Base-by-base conservation (phyloP, 169 alveolate species). In the Cyclospora cayetanensis region DNA sequence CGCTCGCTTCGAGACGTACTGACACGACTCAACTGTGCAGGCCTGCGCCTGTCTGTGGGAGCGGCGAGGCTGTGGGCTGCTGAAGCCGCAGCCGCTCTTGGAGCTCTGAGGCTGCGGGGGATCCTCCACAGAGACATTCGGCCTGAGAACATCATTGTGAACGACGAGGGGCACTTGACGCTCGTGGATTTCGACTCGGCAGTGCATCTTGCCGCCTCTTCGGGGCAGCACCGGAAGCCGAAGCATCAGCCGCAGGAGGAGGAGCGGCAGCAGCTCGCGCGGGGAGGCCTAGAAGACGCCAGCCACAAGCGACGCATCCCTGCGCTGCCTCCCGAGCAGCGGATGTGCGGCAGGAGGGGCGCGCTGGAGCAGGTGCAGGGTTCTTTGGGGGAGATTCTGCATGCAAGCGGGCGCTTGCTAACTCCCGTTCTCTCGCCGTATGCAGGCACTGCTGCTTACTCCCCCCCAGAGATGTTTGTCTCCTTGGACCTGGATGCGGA, bases 111-210 rank as follows among this genome's bases (percentile, higher is more conserved):
- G n/a, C 31, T 5, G 34, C 68, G 42, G 27, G 90, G 94, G 7
- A 60, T 65, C 42, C 77, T 92, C 68, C 99, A 97, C 90, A 94
- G 99, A 93, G 99, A 97, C 91, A 94, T 96, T 41, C 97, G 97
- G 82, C 99, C 99, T 3, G 98, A 96, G 94, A 97, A 97, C 91
- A 95, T 97, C 42, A 95, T 96, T 31, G 87, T 97, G 9, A 97
- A 95, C 79, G 85, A 94, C 25, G 90, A 95, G 55, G 99, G 99
- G n/a, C 98, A 97, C 88, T 93, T 96, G 46, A 96, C 96, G 86
- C 94, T 96, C 42, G 92, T 96, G 4, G 98, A 97, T 95, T 96
- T 96, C 76, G 98, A 97, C 34, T 93, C 92, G 11, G 77, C 87
- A 20, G 87, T 87, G 55, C 84, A 43, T 35, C 87, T 87, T 27